Conservation (phyloP, 306 rosid genomes). For the Trifolium dubium region DNA sequence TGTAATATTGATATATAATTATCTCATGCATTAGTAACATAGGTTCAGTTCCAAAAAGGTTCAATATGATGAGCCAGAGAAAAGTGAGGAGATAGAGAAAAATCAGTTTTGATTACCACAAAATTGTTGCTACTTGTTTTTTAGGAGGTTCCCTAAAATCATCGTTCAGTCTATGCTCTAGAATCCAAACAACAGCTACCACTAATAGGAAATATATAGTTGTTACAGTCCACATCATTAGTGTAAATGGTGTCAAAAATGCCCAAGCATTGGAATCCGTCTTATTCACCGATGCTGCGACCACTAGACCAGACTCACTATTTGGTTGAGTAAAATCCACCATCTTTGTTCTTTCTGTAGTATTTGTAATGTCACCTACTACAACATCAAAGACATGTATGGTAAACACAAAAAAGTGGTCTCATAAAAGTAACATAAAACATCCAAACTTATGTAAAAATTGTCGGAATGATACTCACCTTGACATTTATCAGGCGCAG, state of each 20-base stretch:
- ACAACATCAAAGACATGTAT: slow-evolving; percentile 80
- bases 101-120: slow-evolving; percentile 61
- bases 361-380: slow-evolving; percentile 89
- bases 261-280: slow-evolving; percentile 85
- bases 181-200: slow-evolving; percentile 91
- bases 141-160: slow-evolving; percentile 93
- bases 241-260: slow-evolving; percentile 79
- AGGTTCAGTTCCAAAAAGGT: slow-evolving; percentile 8
- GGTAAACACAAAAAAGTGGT: slow-evolving; percentile 39
- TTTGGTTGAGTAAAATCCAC: slow-evolving; percentile 96
- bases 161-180: slow-evolving; percentile 90
- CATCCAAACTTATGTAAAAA: slow-evolving; percentile 19
- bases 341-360: slow-evolving; percentile 83
- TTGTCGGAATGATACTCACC: slow-evolving; percentile 57
- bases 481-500: slow-evolving; percentile 70
- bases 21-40: slow-evolving; percentile 30
- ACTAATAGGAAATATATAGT: slow-evolving; percentile 70
- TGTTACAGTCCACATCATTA: slow-evolving; percentile 76
- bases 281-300: slow-evolving; percentile 73
- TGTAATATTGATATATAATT: slow-evolving; percentile 1
- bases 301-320: slow-evolving; percentile 90
- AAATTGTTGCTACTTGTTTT: slow-evolving; percentile 68
- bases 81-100: slow-evolving; percentile 2
- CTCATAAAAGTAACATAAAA: slow-evolving; percentile 36
- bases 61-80: not conserved